Evolutionary conservation across 768 basidiomycete species (phyloP), one percentile per base, ranked within the genome.

Genomic region (Mrakia frigida): DNA sequence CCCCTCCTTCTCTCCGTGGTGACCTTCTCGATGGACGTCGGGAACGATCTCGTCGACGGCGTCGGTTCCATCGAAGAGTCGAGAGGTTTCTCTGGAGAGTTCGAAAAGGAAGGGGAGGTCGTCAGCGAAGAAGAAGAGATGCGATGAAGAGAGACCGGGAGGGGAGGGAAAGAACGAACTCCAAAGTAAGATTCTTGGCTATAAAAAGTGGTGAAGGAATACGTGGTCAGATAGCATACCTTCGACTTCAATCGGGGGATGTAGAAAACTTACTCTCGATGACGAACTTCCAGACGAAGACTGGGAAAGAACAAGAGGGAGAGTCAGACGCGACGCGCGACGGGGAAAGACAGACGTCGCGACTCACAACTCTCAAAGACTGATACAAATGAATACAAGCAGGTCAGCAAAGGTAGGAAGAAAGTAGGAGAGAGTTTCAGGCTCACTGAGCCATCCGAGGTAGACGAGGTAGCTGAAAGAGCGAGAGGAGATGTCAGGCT

Each of bases 221-320:
- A 37, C 33, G n/a, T 46, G 11, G 28, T 60, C 5, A 68, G 25
- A 11, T 39, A 14, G 33, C 23, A 35, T 5, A 33, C 5, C n/a
- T 1, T 16, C 28, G 72, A 60, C 18, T 31, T 18, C 25, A n/a
- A 37, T 6, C n/a, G 25, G 11, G 52, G 46, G 13, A 50, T 9
- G 53, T 28, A 25, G 39, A 9, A 23, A 14, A 41, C 56, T n/a
- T 11, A 31, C 82, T 83, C 77, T 82, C 83, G 37, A 81, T 78
- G 79, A 82, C 78, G 75, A 80, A 81, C 56, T 80, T 75, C 67
- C 74, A 82, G 75, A 81, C 79, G 77, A 79, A 80, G 46, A 82
- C 67, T 52, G 81, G 93, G 92, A 6, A 90, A 88, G 93, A 75
- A 93, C 82, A 87, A 92, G 93, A 84, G 93, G 69, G 3, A 6